phyloP scores from a whole-genome alignment of 495 filamentous ascomycete species.

The Hyaloscypha variabilis region DNA sequence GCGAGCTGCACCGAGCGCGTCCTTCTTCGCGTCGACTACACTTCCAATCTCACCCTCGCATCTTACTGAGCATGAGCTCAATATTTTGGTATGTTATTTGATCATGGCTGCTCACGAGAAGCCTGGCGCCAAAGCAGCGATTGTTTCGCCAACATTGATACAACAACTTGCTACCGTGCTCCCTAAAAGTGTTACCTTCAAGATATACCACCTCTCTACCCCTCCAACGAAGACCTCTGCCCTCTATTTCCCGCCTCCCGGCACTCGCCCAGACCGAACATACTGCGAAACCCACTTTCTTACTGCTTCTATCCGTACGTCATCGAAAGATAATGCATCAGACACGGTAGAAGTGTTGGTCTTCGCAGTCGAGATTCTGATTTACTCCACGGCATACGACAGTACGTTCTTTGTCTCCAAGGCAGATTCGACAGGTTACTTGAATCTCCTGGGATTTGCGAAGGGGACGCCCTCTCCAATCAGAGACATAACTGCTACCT shows the following conservation, averaged over 20 bases:
- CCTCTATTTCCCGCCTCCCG: constrained; percentile 79
- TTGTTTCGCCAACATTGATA: constrained; percentile 36
- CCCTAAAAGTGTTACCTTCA: constrained; percentile 69
- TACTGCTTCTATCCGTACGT: constrained; percentile 58
- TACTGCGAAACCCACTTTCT: constrained; percentile 91
- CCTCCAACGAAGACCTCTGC: constrained; percentile 71
- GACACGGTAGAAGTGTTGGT: constrained; percentile 51
- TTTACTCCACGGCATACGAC: constrained; percentile 74
- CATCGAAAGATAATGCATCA: constrained; percentile 6
- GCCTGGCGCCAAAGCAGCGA: constrained; percentile 27
- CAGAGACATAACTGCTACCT: constrained; percentile 69
- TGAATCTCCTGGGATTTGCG: constrained; percentile 64
- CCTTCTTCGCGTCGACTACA: constrained; percentile 9
- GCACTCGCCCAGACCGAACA: constrained; percentile 67
- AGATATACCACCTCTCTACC: constrained; percentile 85
- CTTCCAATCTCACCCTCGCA: constrained; percentile 1
- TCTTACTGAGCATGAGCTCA: constrained; percentile 18
- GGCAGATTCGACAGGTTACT: constrained; percentile 91
- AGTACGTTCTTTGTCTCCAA: constrained; percentile 95
- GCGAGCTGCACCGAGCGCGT: constrained; percentile 16
- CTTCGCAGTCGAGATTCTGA: constrained; percentile 68
- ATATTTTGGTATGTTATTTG: constrained; percentile 31
- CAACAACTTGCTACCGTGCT: constrained; percentile 67
- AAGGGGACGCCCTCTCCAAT: constrained; percentile 71
- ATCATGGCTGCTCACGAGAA: constrained; percentile 31